Conservation (phyloP, 495 filamentous ascomycete genomes). For the Geoglossum glabrum region DNA sequence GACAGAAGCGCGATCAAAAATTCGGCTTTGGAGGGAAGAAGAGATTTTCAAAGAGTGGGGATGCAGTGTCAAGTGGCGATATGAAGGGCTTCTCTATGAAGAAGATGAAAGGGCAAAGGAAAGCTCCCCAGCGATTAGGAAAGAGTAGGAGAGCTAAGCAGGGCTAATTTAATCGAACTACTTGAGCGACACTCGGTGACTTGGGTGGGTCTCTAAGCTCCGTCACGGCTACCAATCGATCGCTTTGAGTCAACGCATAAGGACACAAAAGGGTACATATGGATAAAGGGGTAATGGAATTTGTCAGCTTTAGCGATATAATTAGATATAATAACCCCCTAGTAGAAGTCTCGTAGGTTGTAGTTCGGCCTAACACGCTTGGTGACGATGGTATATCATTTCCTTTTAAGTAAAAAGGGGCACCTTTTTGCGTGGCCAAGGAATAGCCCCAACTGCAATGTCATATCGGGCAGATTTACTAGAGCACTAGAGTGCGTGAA, state of each 20-base stretch:
- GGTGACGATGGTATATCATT: too few relatives aligned
- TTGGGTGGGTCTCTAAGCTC: neutral
- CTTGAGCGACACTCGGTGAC: neutral
- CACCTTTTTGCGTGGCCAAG: too few relatives aligned
- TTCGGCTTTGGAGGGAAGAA: constrained; percentile 95
- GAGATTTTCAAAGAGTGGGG: constrained; percentile 66
- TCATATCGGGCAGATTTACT: too few relatives aligned
- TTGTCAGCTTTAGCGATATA: too few relatives aligned
- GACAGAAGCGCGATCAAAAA: constrained; percentile 81
- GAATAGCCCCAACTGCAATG: too few relatives aligned
- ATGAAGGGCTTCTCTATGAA: constrained; percentile 51
- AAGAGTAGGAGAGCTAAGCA: constrained; percentile 39
- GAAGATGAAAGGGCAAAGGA: constrained; percentile 55
- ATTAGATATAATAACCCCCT: too few relatives aligned
- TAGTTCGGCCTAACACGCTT: too few relatives aligned
- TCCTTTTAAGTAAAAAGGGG: too few relatives aligned
- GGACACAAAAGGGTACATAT: too few relatives aligned
- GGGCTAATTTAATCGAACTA: constrained; percentile 1
- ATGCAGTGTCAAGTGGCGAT: constrained; percentile 61
- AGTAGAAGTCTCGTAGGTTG: too few relatives aligned
- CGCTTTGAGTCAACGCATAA: neutral
- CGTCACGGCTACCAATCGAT: neutral
- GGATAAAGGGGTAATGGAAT: too few relatives aligned
- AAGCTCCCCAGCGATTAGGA: constrained; percentile 33
- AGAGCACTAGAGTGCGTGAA: too few relatives aligned